phyloP scores from a whole-genome alignment of 1,139 yeast species.

The Wickerhamomyces sp. region DNA sequence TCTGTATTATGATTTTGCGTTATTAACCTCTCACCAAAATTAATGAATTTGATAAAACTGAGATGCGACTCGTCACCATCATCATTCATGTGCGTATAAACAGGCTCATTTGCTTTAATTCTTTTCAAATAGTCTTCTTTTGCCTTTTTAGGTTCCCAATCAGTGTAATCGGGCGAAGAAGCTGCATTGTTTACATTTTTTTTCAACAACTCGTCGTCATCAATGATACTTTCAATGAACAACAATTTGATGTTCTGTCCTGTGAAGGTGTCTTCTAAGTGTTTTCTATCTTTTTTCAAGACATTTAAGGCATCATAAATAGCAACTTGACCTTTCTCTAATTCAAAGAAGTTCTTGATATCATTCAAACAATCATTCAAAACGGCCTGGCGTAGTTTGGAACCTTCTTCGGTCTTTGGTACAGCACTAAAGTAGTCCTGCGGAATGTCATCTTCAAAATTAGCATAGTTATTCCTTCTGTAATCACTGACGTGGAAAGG shows the following conservation, averaged over 20 bases:
- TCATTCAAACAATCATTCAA: slow-evolving; percentile 65
- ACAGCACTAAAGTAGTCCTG: slow-evolving; percentile 67
- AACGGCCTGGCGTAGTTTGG: slow-evolving; percentile 52
- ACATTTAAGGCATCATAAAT: slow-evolving; percentile 96
- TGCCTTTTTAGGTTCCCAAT: slow-evolving; percentile 65
- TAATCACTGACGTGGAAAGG: slow-evolving; percentile 93
- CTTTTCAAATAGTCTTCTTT: slow-evolving; percentile 55
- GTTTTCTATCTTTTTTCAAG: slow-evolving; percentile 59
- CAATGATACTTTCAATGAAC: slow-evolving; percentile 84
- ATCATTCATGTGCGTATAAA: slow-evolving; percentile 49
- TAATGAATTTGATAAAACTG: slow-evolving; percentile 77
- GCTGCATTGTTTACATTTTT: slow-evolving; percentile 83
- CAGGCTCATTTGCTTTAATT: slow-evolving; percentile 46
- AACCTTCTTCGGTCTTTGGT: slow-evolving; percentile 53
- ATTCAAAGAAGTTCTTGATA: slow-evolving; percentile 63
- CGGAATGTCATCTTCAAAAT: slow-evolving; percentile 46
- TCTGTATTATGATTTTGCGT: slow-evolving; percentile 78
- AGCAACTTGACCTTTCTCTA: slow-evolving; percentile 86
- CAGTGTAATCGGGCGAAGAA: slow-evolving; percentile 81
- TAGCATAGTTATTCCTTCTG: slow-evolving; percentile 50
- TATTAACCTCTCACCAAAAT: slow-evolving; percentile 84
- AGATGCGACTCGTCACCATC: slow-evolving; percentile 44
- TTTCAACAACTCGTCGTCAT: slow-evolving; percentile 63
- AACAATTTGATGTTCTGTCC: slow-evolving; percentile 65
- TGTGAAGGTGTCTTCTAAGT: slow-evolving; percentile 50